Evolutionary conservation across 495 filamentous ascomycete genomes (phyloP), one percentile per base, ranked within the genome.

Genomic region (Penicillium soppii): DNA sequence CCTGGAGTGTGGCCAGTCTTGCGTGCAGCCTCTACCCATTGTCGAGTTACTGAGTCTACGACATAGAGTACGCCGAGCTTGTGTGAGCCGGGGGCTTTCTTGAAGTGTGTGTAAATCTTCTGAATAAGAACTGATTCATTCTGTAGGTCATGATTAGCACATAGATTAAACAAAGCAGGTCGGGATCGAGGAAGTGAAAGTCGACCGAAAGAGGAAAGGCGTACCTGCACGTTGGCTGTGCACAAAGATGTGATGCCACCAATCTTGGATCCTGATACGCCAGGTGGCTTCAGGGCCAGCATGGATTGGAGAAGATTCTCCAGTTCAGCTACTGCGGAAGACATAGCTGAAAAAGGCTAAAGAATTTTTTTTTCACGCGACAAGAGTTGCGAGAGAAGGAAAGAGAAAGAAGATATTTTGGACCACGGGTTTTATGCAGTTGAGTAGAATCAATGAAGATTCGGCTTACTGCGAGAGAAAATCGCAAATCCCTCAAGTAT

Each of bases 1-100:
- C 86, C 88, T 63, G 91, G 78, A 49, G 85, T 76, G 69, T 97
- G 91, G 53, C 89, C 89, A 53, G 86, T 80, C 57, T 84, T 83
- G 70, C 90, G 91, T 55, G 94, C 95, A 69, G 89, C 87, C 70
- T 98, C 92, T 82, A 96, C 83, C 91, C 95, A 98, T 74, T 92
- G 90, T 73, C 94, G 89, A 69, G 91, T 91, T 85, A 98, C 91
- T 81, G 92, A 96, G 82, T 98, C 95, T 95, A 98, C 90, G 76
- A 97, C 91, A 86, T 98, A 98, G 76, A 98, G 86, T 65, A 97
- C 91, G 71, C 94, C 94, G 76, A 98, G 79, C 76, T 98, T 98
- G 82, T 97, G 92, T 66, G 91, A 92, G 62, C 82, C 82, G 39
- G 91, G 92, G 56, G 91, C 85, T 75, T 91, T 96, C 72, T 95